Conservation (phyloP, 2,329 filamentous ascomycete species). For the Trichoderma koningiopsis region DNA sequence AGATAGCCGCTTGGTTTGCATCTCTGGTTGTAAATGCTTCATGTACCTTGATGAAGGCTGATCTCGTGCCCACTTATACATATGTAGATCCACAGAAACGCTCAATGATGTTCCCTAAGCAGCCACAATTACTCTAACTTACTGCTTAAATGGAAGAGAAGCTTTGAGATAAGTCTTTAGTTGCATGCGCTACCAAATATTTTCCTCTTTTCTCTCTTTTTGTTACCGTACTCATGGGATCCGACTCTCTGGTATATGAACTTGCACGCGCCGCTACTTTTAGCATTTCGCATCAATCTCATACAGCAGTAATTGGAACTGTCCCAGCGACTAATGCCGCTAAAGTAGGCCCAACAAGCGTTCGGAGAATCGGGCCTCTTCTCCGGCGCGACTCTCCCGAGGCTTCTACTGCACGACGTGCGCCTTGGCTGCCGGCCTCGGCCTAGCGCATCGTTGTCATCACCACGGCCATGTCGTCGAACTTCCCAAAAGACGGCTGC, state of each 20-base stretch:
- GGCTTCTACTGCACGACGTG: conserved; percentile 28
- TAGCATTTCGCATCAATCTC: too few relatives aligned
- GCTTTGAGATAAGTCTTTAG: not conserved
- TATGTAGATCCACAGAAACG: not conserved
- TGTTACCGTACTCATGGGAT: too few relatives aligned
- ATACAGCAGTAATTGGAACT: too few relatives aligned
- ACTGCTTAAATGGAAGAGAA: not conserved
- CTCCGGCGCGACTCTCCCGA: conserved; percentile 10
- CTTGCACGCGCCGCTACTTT: not conserved
- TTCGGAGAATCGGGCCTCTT: conserved; percentile 14
- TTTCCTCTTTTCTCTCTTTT: not conserved
- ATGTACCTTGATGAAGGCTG: not conserved
- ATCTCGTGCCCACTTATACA: not conserved
- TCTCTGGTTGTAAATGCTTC: not conserved
- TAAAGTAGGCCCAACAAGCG: not conserved
- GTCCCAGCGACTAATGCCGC: not conserved
- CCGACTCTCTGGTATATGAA: not conserved
- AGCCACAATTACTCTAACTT: not conserved
- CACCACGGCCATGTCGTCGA: not conserved
- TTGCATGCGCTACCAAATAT: not conserved
- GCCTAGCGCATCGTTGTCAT: conserved; percentile 33
- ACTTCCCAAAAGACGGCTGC: conserved; percentile 2
- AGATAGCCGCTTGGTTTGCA: not conserved
- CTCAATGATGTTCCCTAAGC: not conserved
- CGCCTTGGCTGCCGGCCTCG: conserved; percentile 37